A percentile compares a stretch with the other conserved stretches of the same genome.
Conservation (phyloP, 2,329 filamentous ascomycete species). For the Ophiostoma montium region DNA sequence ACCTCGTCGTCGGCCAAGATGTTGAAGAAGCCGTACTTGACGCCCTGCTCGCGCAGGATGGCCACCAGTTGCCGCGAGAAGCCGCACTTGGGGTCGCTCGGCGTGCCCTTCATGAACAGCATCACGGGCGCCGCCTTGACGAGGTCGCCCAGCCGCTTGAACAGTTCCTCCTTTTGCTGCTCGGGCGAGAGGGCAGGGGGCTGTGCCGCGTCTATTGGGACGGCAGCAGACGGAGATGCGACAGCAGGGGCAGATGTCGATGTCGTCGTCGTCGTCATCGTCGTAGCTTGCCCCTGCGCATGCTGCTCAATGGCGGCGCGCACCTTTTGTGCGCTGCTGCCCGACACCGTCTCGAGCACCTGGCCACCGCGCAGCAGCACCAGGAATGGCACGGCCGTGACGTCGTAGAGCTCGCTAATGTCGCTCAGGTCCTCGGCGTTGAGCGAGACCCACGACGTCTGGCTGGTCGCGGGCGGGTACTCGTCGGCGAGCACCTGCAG, state of each 20-base stretch:
- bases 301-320: constrained; percentile 75
- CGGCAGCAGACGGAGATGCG: constrained; percentile 22
- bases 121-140: constrained; percentile 95
- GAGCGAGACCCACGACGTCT: constrained; percentile 71
- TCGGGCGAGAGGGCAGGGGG: constrained; percentile 31
- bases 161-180: constrained; percentile 66
- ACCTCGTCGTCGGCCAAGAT: constrained; percentile 97
- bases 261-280: no score
- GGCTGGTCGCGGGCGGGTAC: constrained; percentile 47
- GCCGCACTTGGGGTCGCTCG: constrained; percentile 88
- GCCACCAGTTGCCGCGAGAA: constrained; percentile 85
- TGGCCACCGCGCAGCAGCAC: constrained; percentile 65
- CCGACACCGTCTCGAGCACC: constrained; percentile 73
- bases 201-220: constrained; percentile 20
- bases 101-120: constrained; percentile 99
- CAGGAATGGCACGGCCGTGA: constrained; percentile 86
- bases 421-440: constrained; percentile 92
- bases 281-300: constrained; percentile 15
- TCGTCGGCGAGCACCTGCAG: constrained; percentile 74
- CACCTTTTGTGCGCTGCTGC: constrained; percentile 77
- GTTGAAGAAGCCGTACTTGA: constrained; percentile 98
- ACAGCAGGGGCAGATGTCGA: constrained; percentile 5
- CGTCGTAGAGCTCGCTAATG: constrained; percentile 82
- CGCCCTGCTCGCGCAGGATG: constrained; percentile 72
- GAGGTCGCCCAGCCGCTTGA: constrained; percentile 65